A percentile compares a stretch with the other conserved stretches of the same genome.
phyloP scores from a whole-genome alignment of 2,329 filamentous ascomycete species.

The Beauveria medogensis region DNA sequence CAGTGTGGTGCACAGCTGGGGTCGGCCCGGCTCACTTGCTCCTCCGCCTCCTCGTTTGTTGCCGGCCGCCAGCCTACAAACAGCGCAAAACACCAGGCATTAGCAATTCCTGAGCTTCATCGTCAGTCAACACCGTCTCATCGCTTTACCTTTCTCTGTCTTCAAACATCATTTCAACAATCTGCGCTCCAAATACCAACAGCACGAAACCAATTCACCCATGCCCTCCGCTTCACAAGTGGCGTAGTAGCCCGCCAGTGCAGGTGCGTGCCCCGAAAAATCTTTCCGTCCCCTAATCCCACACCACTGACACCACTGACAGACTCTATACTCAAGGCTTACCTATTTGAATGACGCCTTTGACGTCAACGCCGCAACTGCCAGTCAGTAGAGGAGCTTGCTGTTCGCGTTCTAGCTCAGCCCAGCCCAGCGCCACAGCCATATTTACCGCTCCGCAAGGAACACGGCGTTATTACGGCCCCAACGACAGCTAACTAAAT shows the following conservation, averaged over 20 bases:
- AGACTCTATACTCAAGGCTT: neutral
- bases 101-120: neutral
- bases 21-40: neutral
- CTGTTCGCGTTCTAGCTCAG: neutral
- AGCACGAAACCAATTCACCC: neutral
- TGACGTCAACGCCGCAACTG: constrained; percentile 1
- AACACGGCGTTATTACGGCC: constrained; percentile 9
- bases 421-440: neutral
- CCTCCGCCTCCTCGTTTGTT: neutral
- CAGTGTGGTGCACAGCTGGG: neutral
- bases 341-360: neutral
- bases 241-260: neutral
- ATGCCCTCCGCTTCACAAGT: neutral
- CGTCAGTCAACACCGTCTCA: neutral
- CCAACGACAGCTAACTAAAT: constrained; percentile 1
- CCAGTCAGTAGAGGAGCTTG: neutral
- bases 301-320: neutral
- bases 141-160: too few species aligned
- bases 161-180: neutral
- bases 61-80: neutral
- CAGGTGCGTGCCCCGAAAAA: neutral
- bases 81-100: neutral
- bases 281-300: neutral
- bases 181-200: neutral
- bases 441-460: neutral